Conservation (phyloP, 2,329 filamentous ascomycete species). For the Sclerotinia trifoliorum region DNA sequence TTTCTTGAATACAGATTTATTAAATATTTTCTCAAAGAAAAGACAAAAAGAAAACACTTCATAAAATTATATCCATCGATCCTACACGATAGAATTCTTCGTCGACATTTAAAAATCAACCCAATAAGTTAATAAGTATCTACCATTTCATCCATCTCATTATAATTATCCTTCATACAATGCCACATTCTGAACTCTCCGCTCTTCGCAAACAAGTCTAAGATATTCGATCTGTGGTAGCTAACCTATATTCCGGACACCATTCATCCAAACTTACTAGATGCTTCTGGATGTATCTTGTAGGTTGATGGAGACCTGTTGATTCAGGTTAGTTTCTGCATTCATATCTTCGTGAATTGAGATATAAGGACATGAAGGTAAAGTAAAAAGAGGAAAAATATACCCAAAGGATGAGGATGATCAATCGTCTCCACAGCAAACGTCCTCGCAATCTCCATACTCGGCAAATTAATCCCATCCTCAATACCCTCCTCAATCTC, state of each 20-base stretch:
- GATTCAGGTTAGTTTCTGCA: not conserved
- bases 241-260: constrained; percentile 36
- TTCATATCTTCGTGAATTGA: too few relatives aligned
- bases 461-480: constrained; percentile 36
- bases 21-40: too few relatives aligned
- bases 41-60: not conserved
- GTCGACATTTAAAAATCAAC: not conserved
- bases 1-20: not conserved
- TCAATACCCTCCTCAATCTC: constrained; percentile 31
- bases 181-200: not conserved
- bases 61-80: not conserved
- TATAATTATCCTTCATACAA: not conserved
- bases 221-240: constrained; percentile 21
- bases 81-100: not conserved
- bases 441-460: constrained; percentile 37
- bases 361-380: not conserved
- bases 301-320: constrained; percentile 34
- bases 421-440: constrained; percentile 40
- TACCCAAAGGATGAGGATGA: constrained; percentile 38
- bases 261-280: constrained; percentile 32
- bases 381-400: not conserved
- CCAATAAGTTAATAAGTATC: not conserved
- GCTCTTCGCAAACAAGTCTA: not conserved
- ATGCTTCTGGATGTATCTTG: constrained; percentile 32
- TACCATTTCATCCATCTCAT: not conserved